Base-by-base conservation (phyloP, 768 basidiomycete species). In the Mycena albidolilacea region DNA sequence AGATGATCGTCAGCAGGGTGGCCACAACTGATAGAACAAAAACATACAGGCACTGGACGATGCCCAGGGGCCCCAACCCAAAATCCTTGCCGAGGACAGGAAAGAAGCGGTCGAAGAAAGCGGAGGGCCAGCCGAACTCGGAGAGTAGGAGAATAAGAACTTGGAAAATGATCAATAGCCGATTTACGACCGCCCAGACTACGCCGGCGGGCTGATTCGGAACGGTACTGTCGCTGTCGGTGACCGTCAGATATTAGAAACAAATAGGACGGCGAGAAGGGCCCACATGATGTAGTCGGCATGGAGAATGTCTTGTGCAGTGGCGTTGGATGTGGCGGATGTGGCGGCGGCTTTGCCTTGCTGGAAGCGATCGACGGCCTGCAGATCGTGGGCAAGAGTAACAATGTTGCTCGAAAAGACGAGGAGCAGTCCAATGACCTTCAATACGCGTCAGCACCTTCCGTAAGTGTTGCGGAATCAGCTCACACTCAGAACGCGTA, bases 141-240 rank as follows among this genome's bases (percentile, higher is more conserved):
- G 96, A 93, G 69, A 96, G 82, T 73, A 96, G 82, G 78, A 97
- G 91, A 41, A 95, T 86, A 77, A 96, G 81, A 72, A 92, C 89
- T 85, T 97, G 94, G 81, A 94, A 91, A 73, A 96, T 90, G 81
- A 97, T 95, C 81, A 97, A 89, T 68, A 97, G 87, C 71, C 95
- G 88, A 82, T 95, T 95, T 74, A 97, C 85, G 73, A 97, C 91
- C 6, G 95, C 94, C 94, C 96, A 98, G 84, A 98, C 97, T 10
- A 90, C 89, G 37, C 96, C 75, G 2, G 68, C 68, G 39, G 94
- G 89, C 80, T 97, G 96, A 81, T 95, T 95, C 5, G 96, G 96
- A 6, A 98, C 95, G 3, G 95, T 95, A 81, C 92, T 94, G 70
- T 90, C 93, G 74, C 84, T 90, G 68, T 68, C 73, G 58, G 55